Conservation (phyloP, 306 rosid species). For the Acacia acuminata region DNA sequence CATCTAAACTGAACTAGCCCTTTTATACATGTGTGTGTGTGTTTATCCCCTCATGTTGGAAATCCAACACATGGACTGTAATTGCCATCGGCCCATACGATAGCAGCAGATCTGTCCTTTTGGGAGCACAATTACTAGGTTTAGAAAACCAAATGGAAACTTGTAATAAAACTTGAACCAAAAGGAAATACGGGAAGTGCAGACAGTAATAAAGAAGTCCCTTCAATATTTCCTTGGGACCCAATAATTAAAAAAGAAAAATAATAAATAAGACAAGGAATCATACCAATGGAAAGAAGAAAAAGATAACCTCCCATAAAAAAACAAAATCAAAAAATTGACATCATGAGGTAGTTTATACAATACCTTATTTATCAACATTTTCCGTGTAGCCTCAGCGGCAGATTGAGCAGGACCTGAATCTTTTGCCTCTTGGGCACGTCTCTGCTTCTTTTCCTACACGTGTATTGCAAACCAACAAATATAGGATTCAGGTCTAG, state of each 20-base stretch:
- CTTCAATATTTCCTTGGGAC: background rate
- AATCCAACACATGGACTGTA: background rate
- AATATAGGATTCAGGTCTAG: background rate
- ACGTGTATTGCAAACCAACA: conserved; percentile 6
- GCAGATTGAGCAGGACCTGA: conserved; percentile 75
- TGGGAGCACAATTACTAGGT: background rate
- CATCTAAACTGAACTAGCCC: background rate
- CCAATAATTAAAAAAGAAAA: background rate
- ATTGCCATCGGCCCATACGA: background rate
- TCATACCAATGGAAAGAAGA: background rate
- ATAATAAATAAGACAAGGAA: background rate
- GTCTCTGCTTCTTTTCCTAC: conserved; percentile 57
- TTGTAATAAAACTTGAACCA: background rate
- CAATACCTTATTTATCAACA: conserved; percentile 64
- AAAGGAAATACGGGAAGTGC: background rate
- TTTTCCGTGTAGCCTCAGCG: conserved; percentile 65
- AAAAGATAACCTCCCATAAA: background rate
- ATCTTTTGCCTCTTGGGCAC: conserved; percentile 46
- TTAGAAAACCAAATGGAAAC: background rate
- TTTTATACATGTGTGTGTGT: background rate
- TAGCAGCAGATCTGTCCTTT: background rate
- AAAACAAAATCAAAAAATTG: background rate
- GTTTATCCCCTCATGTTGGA: background rate
- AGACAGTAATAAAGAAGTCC: background rate
- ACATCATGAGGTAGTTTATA: background rate